These are phyloP conservation scores for Prunus armeniaca DNA, from an alignment of 306 rosid species.

Conservation along the genomic window DNA sequence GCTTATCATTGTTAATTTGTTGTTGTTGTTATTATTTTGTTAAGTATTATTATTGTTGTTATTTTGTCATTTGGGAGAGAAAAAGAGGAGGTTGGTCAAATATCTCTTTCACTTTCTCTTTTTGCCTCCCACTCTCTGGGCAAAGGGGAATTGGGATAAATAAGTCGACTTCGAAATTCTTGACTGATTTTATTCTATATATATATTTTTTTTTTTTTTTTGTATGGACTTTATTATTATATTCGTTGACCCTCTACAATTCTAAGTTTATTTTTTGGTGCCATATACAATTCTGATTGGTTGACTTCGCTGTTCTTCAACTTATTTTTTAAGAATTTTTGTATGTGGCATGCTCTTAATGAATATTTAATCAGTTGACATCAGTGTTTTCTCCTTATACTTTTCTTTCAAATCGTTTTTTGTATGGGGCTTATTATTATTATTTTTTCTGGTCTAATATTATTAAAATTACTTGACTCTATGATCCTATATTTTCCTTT, in stretches of 20 bases:
- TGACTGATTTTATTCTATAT: background rate
- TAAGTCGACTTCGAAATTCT: background rate
- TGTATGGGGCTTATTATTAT: background rate
- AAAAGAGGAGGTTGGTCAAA: background rate
- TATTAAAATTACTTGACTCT: slow-evolving; percentile 4
- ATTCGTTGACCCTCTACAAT: background rate
- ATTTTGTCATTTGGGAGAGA: too few species aligned
- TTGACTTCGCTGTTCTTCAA: background rate
- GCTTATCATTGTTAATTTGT: too few species aligned
- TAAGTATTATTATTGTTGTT: too few species aligned
- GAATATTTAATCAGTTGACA: background rate
- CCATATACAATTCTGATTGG: background rate
- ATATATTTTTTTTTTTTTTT: background rate
- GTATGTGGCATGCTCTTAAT: background rate
- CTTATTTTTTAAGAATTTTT: background rate
- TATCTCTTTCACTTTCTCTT: background rate
- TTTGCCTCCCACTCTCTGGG: background rate
- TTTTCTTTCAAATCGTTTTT: background rate
- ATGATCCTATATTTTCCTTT: background rate
- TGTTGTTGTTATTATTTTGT: too few species aligned
- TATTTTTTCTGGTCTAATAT: background rate
- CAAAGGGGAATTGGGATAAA: background rate
- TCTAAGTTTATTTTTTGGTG: background rate
- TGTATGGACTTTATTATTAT: background rate
- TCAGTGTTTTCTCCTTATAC: background rate